A percentile compares a stretch with the other conserved stretches of the same genome.
Evolutionary conservation across 1,139 yeast species (phyloP).

Genomic region (Hansenula anomala): DNA sequence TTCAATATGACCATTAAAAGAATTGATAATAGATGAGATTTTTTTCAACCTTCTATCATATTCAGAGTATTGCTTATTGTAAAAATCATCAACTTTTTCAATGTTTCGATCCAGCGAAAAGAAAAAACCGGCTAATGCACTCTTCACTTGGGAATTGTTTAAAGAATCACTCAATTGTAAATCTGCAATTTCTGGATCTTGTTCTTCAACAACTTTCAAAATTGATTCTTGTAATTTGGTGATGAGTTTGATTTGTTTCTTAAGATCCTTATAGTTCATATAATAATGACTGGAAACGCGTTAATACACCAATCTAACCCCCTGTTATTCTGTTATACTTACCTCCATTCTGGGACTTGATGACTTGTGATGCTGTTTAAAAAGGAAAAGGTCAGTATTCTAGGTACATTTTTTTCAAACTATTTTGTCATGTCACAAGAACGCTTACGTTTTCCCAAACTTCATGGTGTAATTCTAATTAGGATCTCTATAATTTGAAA

Average conservation of each 20-base stretch:
- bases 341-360: constrained; percentile 90
- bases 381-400: constrained; percentile 8
- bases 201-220: constrained; percentile 14
- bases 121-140: constrained; percentile 60
- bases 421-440: too few relatives aligned
- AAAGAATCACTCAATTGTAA: constrained; percentile 20
- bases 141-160: constrained; percentile 35
- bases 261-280: constrained; percentile 81
- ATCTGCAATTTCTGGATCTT: constrained; percentile 12
- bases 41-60: constrained; percentile 64
- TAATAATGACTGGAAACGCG: constrained; percentile 45
- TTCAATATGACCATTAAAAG: constrained; percentile 21
- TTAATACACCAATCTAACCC: constrained; percentile 21
- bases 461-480: too few relatives aligned
- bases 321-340: constrained; percentile 13
- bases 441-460: constrained; percentile 73
- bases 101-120: constrained; percentile 76
- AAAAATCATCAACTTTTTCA: constrained; percentile 77
- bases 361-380: constrained; percentile 57
- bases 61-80: constrained; percentile 66
- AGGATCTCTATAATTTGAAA: too few relatives aligned
- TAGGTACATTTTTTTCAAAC: too few relatives aligned
- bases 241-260: constrained; percentile 67
- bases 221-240: constrained; percentile 26
- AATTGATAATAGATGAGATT: constrained; percentile 31